Evolutionary conservation across 2,329 filamentous ascomycete species (phyloP).

Genomic region (Hypoxylon sp.): DNA sequence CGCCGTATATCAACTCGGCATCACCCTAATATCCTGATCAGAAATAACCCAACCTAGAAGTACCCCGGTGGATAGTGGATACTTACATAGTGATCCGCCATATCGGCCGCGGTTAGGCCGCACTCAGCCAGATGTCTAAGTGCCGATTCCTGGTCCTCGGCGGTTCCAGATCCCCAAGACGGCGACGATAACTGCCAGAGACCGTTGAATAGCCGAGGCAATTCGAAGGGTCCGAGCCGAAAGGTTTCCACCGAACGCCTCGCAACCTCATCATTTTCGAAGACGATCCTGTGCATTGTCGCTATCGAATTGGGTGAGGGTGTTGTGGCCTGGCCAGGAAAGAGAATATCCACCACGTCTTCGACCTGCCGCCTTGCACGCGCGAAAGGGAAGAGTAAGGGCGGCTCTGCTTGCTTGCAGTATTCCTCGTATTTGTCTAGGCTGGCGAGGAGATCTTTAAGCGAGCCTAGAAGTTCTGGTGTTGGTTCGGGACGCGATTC

Average conservation of each 20-base stretch:
- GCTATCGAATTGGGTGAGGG: background rate
- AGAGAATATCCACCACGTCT: slow-evolving; percentile 51
- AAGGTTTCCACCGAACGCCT: slow-evolving; percentile 42
- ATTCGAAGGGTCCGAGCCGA: slow-evolving; percentile 40
- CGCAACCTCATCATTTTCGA: background rate
- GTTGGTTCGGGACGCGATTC: slow-evolving; percentile 48
- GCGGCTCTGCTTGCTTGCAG: slow-evolving; percentile 41
- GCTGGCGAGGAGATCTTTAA: slow-evolving; percentile 43
- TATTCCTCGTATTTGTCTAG: slow-evolving; percentile 48
- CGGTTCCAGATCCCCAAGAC: slow-evolving; percentile 51
- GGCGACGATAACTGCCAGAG: slow-evolving; percentile 54
- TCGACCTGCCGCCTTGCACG: slow-evolving; percentile 53
- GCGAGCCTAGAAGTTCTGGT: slow-evolving; percentile 39
- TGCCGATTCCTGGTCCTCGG: slow-evolving; percentile 48
- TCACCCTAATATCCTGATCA: slow-evolving; percentile 48
- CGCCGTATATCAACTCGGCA: slow-evolving; percentile 55
- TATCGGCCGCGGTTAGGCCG: slow-evolving; percentile 53
- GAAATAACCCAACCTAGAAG: background rate
- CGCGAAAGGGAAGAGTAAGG: slow-evolving; percentile 48
- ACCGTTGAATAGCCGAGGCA: slow-evolving; percentile 51
- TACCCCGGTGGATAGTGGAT: too few relatives aligned
- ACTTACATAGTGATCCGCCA: slow-evolving; percentile 58
- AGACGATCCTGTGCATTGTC: background rate
- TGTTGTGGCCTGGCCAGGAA: slow-evolving; percentile 27
- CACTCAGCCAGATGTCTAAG: slow-evolving; percentile 47